Evolutionary conservation across 148 eudicot species (phyloP).

Genomic region (Rheum nobile): DNA sequence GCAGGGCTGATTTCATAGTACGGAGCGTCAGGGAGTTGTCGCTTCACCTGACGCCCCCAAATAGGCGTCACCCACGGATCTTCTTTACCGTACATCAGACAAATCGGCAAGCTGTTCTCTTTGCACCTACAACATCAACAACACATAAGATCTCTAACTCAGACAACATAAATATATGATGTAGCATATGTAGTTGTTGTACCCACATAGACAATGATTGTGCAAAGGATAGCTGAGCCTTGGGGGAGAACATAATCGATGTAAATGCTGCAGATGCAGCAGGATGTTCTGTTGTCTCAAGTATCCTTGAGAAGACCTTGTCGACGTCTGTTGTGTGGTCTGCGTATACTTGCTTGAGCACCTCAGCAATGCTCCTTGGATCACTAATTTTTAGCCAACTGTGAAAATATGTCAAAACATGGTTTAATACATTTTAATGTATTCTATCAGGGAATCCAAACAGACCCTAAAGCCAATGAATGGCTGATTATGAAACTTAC

Average conservation of each 20-base stretch:
- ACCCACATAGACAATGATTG: slow-evolving; percentile 65
- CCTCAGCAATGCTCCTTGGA: slow-evolving; percentile 68
- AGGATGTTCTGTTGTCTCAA: slow-evolving; percentile 78
- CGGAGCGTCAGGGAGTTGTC: slow-evolving; percentile 77
- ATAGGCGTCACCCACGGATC: slow-evolving; percentile 96
- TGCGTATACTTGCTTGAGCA: slow-evolving; percentile 86
- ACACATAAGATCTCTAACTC: slow-evolving; percentile 11
- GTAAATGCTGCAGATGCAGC: slow-evolving; percentile 91
- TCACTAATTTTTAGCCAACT: slow-evolving; percentile 95
- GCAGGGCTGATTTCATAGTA: slow-evolving; percentile 94
- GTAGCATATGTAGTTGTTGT: background rate
- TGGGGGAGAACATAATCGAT: slow-evolving; percentile 90
- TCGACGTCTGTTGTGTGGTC: slow-evolving; percentile 86
- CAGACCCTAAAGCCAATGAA: background rate
- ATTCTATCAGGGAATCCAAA: too few relatives aligned
- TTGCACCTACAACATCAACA: slow-evolving; percentile 36
- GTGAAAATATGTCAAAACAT: slow-evolving; percentile 10
- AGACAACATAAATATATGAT: background rate
- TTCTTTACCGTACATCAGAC: slow-evolving; percentile 88
- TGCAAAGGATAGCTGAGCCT: slow-evolving; percentile 51
- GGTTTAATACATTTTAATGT: too few relatives aligned
- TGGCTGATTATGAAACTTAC: slow-evolving; percentile 23
- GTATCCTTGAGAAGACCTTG: slow-evolving; percentile 63
- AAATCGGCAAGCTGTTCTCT: slow-evolving; percentile 50
- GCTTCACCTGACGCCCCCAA: slow-evolving; percentile 81